Evolutionary conservation across 148 eudicot genomes (phyloP), one percentile per base, ranked within the genome.

Genomic region (Pharnaceum exiguum): DNA sequence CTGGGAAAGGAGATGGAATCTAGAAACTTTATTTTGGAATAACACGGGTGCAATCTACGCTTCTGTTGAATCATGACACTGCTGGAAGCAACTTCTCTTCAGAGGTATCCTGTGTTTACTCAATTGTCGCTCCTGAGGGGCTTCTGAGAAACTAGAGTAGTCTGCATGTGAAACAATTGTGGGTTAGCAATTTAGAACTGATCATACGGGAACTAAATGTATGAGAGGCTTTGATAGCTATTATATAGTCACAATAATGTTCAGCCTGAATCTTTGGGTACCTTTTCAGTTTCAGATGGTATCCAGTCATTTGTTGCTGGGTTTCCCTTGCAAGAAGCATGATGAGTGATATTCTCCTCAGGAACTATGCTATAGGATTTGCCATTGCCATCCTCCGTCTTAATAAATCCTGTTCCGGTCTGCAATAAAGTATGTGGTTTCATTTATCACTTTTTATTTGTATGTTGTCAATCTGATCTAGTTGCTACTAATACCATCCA

Each of bases 221-320:
- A 46, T 43, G 16, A 35, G 9, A 45, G 4, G 42, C 8, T 7
- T 18, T n/a, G 29, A 23, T 17, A 18, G 36, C 8, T 51, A 10
- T 9, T 5, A 35, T 13, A 15, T 25, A n/a, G 21, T 8, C 39
- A 16, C 7, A 22, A 32, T 23, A 13, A n/a, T 59, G n/a, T 19
- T 31, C 26, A 22, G 40, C 9, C 13, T 7, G 29, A 46, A 25
- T 2, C 21, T 28, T 22, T 5, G 21, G 5, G 29, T 62, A 87
- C 90, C 82, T 21, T 55, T 23, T 71, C 67, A 55, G 64, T 59
- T 26, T 71, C 21, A 32, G 81, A 71, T 2, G 98, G 98, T 52
- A 80, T 74, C 98, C 98, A 91, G 39, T 91, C 98, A 69, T 91
- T 91, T 33, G 98, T 91, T 27, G 98, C 96, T 1, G 98, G 98